Percentiles rank a stretch among this genome's conserved stretches.
phyloP scores from a whole-genome alignment of 345 rosid genomes.

The Raphanus sativus region DNA sequence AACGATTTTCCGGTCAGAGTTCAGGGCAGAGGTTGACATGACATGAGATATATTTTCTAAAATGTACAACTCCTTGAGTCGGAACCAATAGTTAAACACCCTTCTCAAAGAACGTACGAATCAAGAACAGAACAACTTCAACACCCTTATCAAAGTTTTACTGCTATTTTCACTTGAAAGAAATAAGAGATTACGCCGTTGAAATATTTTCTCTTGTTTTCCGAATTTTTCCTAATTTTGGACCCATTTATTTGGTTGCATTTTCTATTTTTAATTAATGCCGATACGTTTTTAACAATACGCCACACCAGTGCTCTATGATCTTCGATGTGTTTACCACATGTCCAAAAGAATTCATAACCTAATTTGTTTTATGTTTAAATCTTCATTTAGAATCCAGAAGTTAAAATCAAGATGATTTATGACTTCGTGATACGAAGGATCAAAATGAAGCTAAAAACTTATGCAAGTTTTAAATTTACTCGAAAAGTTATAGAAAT shows the following conservation, averaged over 20 bases:
- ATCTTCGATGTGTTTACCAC: background rate
- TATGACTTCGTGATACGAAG: background rate
- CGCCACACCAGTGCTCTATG: background rate
- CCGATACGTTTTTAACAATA: background rate
- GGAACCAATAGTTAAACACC: background rate
- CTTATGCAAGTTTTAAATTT: background rate
- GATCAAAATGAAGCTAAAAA: background rate
- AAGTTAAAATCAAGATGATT: background rate
- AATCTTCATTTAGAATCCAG: background rate
- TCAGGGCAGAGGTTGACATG: slow-evolving; percentile 29
- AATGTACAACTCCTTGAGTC: background rate
- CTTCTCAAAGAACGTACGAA: background rate
- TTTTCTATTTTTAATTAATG: background rate
- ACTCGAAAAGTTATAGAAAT: background rate
- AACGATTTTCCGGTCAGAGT: slow-evolving; percentile 47
- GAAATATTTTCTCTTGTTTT: background rate
- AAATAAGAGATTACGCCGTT: background rate
- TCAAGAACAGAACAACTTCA: too few species aligned
- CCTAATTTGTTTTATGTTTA: background rate
- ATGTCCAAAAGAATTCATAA: background rate
- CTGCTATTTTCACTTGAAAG: background rate
- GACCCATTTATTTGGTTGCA: background rate
- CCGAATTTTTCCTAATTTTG: background rate
- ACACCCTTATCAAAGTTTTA: too few species aligned
- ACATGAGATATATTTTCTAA: too few species aligned